Percentiles rank a stretch among this genome's conserved stretches.
These are phyloP conservation scores for Lactuca saligna DNA, from an alignment of 129 eudicot species.

Conservation along the genomic window DNA sequence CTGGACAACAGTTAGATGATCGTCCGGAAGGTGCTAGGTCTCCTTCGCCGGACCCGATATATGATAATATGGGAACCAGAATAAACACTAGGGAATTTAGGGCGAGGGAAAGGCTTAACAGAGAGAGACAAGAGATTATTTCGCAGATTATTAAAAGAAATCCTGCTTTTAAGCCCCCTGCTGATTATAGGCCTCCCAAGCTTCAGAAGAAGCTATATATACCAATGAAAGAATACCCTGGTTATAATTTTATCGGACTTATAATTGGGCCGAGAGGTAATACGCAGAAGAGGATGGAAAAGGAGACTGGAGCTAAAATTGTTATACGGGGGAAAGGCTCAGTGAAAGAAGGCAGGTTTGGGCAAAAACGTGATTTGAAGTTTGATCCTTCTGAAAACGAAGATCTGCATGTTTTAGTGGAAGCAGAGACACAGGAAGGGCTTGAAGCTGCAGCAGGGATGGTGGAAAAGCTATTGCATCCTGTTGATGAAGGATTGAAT, in stretches of 20 bases:
- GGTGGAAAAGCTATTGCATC: conserved; percentile 92
- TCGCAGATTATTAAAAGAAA: conserved; percentile 74
- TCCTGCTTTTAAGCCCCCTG: conserved; percentile 86
- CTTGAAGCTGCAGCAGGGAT: conserved; percentile 92
- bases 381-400: conserved; percentile 77
- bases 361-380: conserved; percentile 75
- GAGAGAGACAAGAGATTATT: conserved; percentile 82
- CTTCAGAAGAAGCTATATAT: conserved; percentile 77
- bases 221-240: conserved; percentile 88
- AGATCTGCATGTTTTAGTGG: conserved; percentile 88
- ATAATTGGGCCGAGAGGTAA: conserved; percentile 94
- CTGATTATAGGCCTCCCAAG: conserved; percentile 93
- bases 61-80: conserved; percentile 82
- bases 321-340: conserved; percentile 91
- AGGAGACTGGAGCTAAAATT: conserved; percentile 89
- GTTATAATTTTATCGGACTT: conserved; percentile 85
- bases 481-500: conserved; percentile 87
- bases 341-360: conserved; percentile 75
- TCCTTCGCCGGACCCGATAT: conserved; percentile 89
- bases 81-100: conserved; percentile 87
- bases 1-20: conserved; percentile 68
- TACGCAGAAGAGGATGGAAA: conserved; percentile 95
- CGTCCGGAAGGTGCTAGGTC: conserved; percentile 88
- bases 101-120: conserved; percentile 73
- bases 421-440: conserved; percentile 80